Conservation (phyloP, 2,329 filamentous ascomycete genomes). For the Waltergamsia citrina region DNA sequence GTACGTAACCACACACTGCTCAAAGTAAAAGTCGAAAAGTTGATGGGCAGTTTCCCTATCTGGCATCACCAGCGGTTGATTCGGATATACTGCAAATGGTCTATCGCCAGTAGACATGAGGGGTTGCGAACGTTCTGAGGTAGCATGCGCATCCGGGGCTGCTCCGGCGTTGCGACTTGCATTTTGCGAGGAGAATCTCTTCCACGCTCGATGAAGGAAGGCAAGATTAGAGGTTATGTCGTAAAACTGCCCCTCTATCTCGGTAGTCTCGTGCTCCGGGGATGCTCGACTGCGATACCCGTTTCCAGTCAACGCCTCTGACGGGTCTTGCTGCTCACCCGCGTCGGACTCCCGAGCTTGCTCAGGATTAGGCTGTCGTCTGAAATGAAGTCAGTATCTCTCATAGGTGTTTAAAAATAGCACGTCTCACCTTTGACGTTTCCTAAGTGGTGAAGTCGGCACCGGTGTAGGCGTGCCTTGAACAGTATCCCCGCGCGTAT, state of each 20-base stretch:
- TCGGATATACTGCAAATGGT: conserved; percentile 12
- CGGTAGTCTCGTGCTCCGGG: conserved; percentile 18
- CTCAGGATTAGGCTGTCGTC: too few species aligned
- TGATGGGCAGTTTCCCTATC: conserved; percentile 8
- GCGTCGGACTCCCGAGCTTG: background rate
- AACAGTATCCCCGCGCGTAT: too few species aligned
- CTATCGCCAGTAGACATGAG: conserved; percentile 17
- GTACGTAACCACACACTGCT: conserved; percentile 49
- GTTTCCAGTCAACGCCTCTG: too few species aligned
- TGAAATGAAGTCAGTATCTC: too few species aligned
- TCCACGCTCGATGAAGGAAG: conserved; percentile 45
- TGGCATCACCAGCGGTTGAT: conserved; percentile 9
- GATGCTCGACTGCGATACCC: too few species aligned
- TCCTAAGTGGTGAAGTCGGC: too few species aligned
- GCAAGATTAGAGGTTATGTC: conserved; percentile 45
- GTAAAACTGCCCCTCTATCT: conserved; percentile 43
- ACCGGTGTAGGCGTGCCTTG: too few species aligned
- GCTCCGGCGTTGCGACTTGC: too few species aligned
- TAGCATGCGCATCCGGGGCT: conserved; percentile 8
- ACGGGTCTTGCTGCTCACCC: too few species aligned
- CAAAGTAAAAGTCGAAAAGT: conserved; percentile 38
- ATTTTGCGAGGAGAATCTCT: conserved; percentile 23
- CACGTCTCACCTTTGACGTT: too few species aligned
- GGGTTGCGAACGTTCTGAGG: conserved; percentile 12
- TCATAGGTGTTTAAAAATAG: too few species aligned